These are phyloP conservation scores for Tricholomella constricta DNA, from an alignment of 768 basidiomycete genomes.

Conservation along the genomic window DNA sequence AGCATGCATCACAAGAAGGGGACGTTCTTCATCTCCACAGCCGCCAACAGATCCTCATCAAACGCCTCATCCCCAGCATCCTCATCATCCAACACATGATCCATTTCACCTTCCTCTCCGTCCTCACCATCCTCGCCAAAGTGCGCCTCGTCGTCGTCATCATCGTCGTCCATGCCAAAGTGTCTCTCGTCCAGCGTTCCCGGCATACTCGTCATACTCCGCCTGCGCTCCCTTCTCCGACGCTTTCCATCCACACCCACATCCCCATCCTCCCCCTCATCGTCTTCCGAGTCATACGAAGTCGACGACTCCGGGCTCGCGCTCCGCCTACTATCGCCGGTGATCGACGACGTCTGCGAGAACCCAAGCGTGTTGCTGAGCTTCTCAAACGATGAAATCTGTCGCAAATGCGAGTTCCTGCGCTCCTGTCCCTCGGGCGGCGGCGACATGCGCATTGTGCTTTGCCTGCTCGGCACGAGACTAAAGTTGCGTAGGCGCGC, in stretches of 20 bases:
- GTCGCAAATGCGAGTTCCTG: constrained; percentile 51
- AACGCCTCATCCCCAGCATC: constrained; percentile 73
- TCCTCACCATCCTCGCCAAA: constrained; percentile 34
- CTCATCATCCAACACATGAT: constrained; percentile 50
- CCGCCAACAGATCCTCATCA: constrained; percentile 77
- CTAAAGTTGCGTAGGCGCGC: constrained; percentile 79
- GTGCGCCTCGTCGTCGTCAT: constrained; percentile 38
- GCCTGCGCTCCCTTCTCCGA: constrained; percentile 45
- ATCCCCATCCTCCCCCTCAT: constrained; percentile 44
- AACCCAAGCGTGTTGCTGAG: constrained; percentile 62
- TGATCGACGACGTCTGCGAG: constrained; percentile 40
- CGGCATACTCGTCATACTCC: constrained; percentile 85
- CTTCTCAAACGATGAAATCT: constrained; percentile 79
- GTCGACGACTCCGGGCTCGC: constrained; percentile 59
- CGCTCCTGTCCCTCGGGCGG: constrained; percentile 27
- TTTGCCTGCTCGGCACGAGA: constrained; percentile 55
- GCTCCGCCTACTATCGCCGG: constrained; percentile 42
- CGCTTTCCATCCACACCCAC: constrained; percentile 42
- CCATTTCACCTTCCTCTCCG: constrained; percentile 35
- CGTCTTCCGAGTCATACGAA: constrained; percentile 57
- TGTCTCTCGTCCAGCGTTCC: constrained; percentile 72
- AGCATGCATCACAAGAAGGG: constrained; percentile 52
- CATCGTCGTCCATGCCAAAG: constrained; percentile 56
- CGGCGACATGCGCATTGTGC: constrained; percentile 29
- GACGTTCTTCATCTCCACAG: constrained; percentile 83